phyloP scores from a whole-genome alignment of 1,284 basidiomycete genomes.

The Tylopilus orsonianus region DNA sequence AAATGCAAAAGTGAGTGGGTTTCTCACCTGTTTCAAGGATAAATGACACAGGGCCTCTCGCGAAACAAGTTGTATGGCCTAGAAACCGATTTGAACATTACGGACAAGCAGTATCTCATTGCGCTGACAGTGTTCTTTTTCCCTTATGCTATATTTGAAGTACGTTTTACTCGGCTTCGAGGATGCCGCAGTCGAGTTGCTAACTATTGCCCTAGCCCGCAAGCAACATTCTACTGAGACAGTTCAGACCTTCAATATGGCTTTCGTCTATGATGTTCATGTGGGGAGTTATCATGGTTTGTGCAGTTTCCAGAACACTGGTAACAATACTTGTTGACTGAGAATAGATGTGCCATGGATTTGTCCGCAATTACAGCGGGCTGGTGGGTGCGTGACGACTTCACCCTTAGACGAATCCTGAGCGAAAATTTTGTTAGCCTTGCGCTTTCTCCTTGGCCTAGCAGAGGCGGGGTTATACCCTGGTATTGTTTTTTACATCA shows the following conservation, averaged over 20 bases:
- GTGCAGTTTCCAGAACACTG: slow-evolving; percentile 12
- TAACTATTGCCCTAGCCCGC: slow-evolving; percentile 39
- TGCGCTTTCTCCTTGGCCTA: slow-evolving; percentile 51
- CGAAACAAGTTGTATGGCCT: slow-evolving; percentile 45
- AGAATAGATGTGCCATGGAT: slow-evolving; percentile 50
- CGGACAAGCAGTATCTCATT: slow-evolving; percentile 52
- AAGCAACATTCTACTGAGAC: slow-evolving; percentile 56
- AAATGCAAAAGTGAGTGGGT: slow-evolving; percentile 54
- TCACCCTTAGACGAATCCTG: neutral
- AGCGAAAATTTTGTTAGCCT: slow-evolving; percentile 33
- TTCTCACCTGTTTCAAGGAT: slow-evolving; percentile 3
- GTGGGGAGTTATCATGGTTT: slow-evolving; percentile 62
- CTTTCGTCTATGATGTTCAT: slow-evolving; percentile 52
- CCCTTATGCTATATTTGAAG: slow-evolving; percentile 55
- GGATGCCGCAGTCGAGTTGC: neutral
- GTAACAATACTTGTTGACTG: neutral
- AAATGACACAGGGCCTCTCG: slow-evolving; percentile 1
- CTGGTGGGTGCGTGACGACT: slow-evolving; percentile 42
- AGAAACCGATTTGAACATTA: slow-evolving; percentile 46
- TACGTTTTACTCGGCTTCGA: slow-evolving; percentile 19
- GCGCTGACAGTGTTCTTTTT: slow-evolving; percentile 60
- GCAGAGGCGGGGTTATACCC: slow-evolving; percentile 52
- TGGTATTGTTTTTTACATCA: slow-evolving; percentile 56
- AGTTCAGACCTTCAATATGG: slow-evolving; percentile 59
- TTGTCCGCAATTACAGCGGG: slow-evolving; percentile 49